Conservation (phyloP, 768 basidiomycete species). For the Kwoniella botswanensis region DNA sequence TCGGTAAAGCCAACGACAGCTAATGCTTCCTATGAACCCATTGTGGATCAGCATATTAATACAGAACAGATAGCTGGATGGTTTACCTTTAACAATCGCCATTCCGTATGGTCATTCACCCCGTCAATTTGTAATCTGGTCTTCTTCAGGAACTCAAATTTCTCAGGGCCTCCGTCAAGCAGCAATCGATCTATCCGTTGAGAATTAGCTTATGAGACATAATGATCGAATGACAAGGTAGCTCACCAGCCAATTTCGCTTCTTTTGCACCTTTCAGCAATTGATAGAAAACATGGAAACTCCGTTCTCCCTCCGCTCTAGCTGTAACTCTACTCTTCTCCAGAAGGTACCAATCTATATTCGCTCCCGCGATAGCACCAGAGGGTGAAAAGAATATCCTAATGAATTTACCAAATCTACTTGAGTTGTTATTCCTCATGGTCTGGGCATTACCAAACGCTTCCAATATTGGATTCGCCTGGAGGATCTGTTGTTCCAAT, state of each 20-base stretch:
- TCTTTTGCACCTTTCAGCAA: slow-evolving; percentile 74
- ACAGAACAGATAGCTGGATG: no score
- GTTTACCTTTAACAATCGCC: slow-evolving; percentile 73
- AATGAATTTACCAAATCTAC: slow-evolving; percentile 94
- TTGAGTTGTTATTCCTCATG: slow-evolving; percentile 96
- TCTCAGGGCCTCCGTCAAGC: slow-evolving; percentile 72
- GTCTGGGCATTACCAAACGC: slow-evolving; percentile 99
- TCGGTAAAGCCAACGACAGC: slow-evolving; percentile 86
- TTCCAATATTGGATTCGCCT: slow-evolving; percentile 96
- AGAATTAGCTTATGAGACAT: not conserved
- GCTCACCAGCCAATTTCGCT: slow-evolving; percentile 68
- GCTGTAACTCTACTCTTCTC: slow-evolving; percentile 96
- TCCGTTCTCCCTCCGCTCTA: slow-evolving; percentile 83
- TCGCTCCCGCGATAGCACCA: slow-evolving; percentile 95
- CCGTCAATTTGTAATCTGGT: slow-evolving; percentile 92
- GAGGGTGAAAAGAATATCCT: slow-evolving; percentile 90
- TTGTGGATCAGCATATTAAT: not conserved
- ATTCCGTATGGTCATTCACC: slow-evolving; percentile 88
- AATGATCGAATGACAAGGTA: no score
- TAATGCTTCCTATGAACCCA: slow-evolving; percentile 68
- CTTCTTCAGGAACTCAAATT: slow-evolving; percentile 90
- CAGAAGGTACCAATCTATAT: slow-evolving; percentile 97
- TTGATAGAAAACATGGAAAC: slow-evolving; percentile 98
- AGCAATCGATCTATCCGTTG: slow-evolving; percentile 62
- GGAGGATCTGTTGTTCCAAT: slow-evolving; percentile 92